Base-by-base conservation (phyloP, 2,329 filamentous ascomycete species). In the Emmonsia crescens region DNA sequence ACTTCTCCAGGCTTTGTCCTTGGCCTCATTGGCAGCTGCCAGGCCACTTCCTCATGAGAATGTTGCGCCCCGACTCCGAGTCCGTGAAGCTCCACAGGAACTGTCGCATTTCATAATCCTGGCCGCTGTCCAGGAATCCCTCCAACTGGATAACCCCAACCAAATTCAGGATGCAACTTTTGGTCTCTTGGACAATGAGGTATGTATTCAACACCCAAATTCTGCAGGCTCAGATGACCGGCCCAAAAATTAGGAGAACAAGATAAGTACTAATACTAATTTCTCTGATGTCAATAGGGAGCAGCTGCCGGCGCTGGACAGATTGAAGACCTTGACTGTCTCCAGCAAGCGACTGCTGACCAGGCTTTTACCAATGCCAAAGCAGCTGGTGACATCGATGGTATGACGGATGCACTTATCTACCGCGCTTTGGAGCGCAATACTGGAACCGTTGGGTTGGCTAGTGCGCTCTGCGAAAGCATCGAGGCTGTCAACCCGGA, bases 291-390 rank as follows among this genome's bases (percentile, higher is more conserved):
- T 27, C 36, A 31, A 19, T 48, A 62, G 51, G 80, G 83, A 1
- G 82, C 79, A 0, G 72, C 75, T 3, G 68, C 69, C 0, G 82
- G 82, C n/a, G 72, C 76, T 57, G 80, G 80, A 58, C 70, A 71
- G 51, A 80, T 82, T 64, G 72, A 72, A 36, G 78, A 85, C 69
- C 72, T 80, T 62, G 81, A 84, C 72, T 85, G 83, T 69, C 79
- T 85, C 55, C 83, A 85, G 70, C 82, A 83, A 76, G 78, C 76
- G 57, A 77, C 77, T 19, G 82, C 82, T 14, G 82, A 84, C 64
- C 81, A 83, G 72, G 82, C 82, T 27, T 84, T 84, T 71, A 84
- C 81, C 70, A 84, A 84, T 65, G 81, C 82, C 38, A 84, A 84
- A 70, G 79, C 71, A 0, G 76, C 75, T 27, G 74, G 74, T 14